These are phyloP conservation scores for Tuber magnatum DNA, from an alignment of 495 filamentous ascomycete genomes.

Conservation along the genomic window DNA sequence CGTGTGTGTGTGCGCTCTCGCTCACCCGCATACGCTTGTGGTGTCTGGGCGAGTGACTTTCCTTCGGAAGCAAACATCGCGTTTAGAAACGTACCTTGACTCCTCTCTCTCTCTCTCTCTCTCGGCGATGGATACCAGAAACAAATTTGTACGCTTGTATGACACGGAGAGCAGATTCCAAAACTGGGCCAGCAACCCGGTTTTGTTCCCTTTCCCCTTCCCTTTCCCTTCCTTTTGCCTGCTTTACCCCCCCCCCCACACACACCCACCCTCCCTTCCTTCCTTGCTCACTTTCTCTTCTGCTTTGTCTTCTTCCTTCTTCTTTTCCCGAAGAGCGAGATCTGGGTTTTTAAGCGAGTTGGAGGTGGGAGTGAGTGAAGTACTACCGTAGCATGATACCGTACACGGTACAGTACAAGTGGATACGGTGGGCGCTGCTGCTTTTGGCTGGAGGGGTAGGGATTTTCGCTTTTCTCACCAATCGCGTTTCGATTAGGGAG, in stretches of 20 bases:
- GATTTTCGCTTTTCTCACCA: neutral
- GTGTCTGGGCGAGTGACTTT: neutral
- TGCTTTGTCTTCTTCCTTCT: too few species aligned
- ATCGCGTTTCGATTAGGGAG: neutral
- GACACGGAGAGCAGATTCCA: conserved; percentile 4
- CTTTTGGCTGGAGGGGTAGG: neutral
- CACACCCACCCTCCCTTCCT: neutral
- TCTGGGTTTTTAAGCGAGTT: too few species aligned
- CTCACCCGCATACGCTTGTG: neutral
- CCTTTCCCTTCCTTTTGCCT: neutral
- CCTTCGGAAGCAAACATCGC: conserved; percentile 2
- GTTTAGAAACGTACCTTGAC: neutral
- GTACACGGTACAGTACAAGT: neutral
- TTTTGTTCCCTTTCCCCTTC: neutral
- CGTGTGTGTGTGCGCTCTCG: neutral
- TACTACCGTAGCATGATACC: too few species aligned
- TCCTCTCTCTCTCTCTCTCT: too few species aligned
- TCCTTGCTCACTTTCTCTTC: too few species aligned
- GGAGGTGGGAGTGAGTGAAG: too few species aligned
- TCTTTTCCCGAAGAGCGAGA: neutral
- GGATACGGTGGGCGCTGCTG: neutral
- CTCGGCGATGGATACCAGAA: conserved; percentile 1
- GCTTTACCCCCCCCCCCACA: neutral
- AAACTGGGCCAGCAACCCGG: conserved; percentile 3
- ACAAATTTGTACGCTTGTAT: neutral